These are phyloP conservation scores for Xylaria intraflava DNA, from an alignment of 495 filamentous ascomycete species.

Conservation along the genomic window DNA sequence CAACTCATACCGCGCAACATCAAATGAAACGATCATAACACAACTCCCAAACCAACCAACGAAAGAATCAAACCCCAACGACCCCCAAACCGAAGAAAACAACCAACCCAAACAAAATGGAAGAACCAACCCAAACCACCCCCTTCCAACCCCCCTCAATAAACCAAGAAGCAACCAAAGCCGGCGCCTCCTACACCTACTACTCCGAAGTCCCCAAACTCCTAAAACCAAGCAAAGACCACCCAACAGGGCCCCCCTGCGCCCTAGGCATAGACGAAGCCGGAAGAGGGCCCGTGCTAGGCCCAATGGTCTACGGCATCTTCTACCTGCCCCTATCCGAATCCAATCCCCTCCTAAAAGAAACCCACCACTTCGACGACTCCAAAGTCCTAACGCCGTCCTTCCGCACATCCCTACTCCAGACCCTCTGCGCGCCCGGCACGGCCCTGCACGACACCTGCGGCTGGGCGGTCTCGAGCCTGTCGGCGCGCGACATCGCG, in stretches of 20 bases:
- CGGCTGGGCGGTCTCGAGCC: constrained; percentile 73
- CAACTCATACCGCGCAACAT: too few species aligned
- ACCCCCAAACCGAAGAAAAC: too few species aligned
- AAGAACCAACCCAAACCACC: too few species aligned
- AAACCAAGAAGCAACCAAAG: constrained; percentile 38
- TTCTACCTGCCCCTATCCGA: constrained; percentile 70
- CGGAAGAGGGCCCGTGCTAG: constrained; percentile 87
- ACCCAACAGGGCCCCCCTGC: constrained; percentile 23
- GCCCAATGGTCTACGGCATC: constrained; percentile 94
- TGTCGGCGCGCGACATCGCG: constrained; percentile 80
- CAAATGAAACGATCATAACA: too few species aligned
- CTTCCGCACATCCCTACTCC: constrained; percentile 70
- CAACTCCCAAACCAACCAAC: too few species aligned
- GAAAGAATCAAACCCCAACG: too few species aligned
- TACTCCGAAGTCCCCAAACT: constrained; percentile 63
- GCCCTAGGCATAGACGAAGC: constrained; percentile 89
- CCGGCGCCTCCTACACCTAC: constrained; percentile 77
- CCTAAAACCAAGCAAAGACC: constrained; percentile 23
- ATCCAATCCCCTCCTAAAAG: constrained; percentile 64
- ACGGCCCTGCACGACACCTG: constrained; percentile 61
- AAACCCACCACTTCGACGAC: constrained; percentile 81
- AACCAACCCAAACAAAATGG: too few species aligned
- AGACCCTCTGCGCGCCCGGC: constrained; percentile 57
- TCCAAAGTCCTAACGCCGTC: constrained; percentile 76
- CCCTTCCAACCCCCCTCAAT: constrained; percentile 85